Evolutionary conservation across 768 basidiomycete genomes (phyloP), one percentile per base, ranked within the genome.

Genomic region (Hypholoma sublateritium): DNA sequence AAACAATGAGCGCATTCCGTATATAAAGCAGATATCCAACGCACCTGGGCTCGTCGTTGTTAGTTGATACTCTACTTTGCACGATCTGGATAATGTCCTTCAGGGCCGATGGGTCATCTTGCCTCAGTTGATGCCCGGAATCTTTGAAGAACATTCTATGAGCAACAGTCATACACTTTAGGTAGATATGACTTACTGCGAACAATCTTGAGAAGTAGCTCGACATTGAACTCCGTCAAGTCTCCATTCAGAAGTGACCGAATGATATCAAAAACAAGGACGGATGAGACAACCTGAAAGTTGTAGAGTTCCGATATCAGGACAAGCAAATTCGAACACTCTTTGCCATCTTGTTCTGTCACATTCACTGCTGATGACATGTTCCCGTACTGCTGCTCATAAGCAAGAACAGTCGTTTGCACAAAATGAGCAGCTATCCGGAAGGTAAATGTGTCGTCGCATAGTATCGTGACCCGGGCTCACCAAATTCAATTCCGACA

Each of bases 301-400:
- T 98, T 98, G 77, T 98, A 98, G 17, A 99, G 75, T 68, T 98
- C 95, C 2, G 93, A 91, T 19, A 98, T 73, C 21, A 98, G 81
- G 1, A 92, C 84, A 41, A 96, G 80, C 34, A 99, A 73, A 68
- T 99, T 98, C 9, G 89, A 86, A 61, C 87, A 87, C 67, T 96
- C 93, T 72, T 98, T 99, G 28, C 93, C 91, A 5, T 74, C 69
- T 1, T 72, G 75, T 19, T 77, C 66, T 59, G 16, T 66, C 66
- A 48, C 58, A 22, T 54, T 54, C 16, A 47, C 51, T n/a, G 60
- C 46, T 22, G 56, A 36, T 17, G 41, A 50, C 14, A 13, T 48
- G 59, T 6, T 44, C 42, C 35, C 50, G 61, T 84, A 84, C 65
- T 86, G 76, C 4, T 65, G 70, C 65, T 94, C 88, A 61, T 92